Percentiles rank a stretch among this genome's conserved stretches.
These are phyloP conservation scores for Calonectria pseudoreteaudii DNA, from an alignment of 2,329 filamentous ascomycete genomes.

Conservation along the genomic window DNA sequence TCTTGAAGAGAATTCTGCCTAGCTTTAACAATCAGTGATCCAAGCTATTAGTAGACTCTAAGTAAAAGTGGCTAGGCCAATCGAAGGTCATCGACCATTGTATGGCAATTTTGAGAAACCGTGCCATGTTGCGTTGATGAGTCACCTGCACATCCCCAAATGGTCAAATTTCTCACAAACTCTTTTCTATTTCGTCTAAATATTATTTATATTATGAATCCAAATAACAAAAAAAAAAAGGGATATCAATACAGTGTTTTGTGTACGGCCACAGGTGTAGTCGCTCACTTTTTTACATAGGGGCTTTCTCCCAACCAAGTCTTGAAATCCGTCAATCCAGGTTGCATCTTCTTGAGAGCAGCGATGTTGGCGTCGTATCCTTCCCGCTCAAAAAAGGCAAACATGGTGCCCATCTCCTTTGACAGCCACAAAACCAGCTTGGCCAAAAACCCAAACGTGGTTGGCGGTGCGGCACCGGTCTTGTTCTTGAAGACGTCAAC, in stretches of 20 bases:
- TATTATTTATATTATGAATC: background rate
- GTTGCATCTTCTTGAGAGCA: conserved; percentile 12
- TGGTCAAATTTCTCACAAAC: background rate
- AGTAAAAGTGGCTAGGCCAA: background rate
- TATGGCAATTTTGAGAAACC: background rate
- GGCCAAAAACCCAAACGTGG: conserved; percentile 45
- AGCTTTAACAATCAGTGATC: background rate
- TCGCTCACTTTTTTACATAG: background rate
- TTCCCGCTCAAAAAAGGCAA: conserved; percentile 50
- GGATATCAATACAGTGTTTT: background rate
- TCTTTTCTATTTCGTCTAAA: background rate
- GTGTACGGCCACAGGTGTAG: background rate
- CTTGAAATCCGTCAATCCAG: conserved; percentile 1
- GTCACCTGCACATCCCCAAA: background rate
- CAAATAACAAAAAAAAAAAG: background rate
- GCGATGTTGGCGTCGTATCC: conserved; percentile 51
- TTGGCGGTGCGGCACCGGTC: conserved; percentile 44
- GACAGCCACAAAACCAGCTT: conserved; percentile 42
- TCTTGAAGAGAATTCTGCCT: background rate
- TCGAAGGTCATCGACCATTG: background rate
- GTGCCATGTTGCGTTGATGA: background rate
- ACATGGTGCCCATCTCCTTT: conserved; percentile 51
- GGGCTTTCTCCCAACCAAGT: conserved; percentile 11
- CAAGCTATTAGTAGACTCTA: too few species aligned
- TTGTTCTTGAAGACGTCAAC: conserved; percentile 46